phyloP scores from a whole-genome alignment of 163 green algal species.

The Scenedesmus sp. region DNA sequence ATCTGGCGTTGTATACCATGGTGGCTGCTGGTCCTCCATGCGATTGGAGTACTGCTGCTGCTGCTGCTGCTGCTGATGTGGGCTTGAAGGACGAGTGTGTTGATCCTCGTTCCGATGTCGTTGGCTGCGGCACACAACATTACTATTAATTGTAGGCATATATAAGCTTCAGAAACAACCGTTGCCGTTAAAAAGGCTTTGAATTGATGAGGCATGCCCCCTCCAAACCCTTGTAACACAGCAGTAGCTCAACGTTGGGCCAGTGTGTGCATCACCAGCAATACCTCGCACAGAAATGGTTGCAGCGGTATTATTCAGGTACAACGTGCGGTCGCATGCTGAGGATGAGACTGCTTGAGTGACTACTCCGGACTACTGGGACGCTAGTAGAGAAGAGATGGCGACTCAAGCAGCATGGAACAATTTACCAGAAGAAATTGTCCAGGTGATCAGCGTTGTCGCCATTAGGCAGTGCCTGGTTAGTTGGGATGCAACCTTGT shows the following conservation, averaged over 20 bases:
- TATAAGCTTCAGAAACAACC: no score
- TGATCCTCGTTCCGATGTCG: not conserved
- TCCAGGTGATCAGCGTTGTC: not conserved
- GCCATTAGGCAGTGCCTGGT: not conserved
- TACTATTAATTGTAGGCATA: no score
- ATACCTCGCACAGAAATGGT: not conserved
- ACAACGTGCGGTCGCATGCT: not conserved
- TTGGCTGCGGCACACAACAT: not conserved
- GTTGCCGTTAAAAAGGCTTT: not conserved
- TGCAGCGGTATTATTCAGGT: not conserved
- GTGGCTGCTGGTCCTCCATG: not conserved
- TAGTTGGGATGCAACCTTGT: not conserved
- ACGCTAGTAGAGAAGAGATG: not conserved
- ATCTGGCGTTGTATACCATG: not conserved
- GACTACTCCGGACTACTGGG: not conserved
- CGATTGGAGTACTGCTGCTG: not conserved
- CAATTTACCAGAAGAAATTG: constrained; percentile 40
- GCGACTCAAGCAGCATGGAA: constrained; percentile 8
- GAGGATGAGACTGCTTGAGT: not conserved
- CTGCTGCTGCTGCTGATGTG: not conserved
- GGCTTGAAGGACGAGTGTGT: not conserved
- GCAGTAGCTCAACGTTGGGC: not conserved
- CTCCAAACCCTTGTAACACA: constrained; percentile 11
- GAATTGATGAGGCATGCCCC: not conserved
- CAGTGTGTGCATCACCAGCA: no score